These are phyloP conservation scores for Scutellaria minor DNA, from an alignment of 257 asterid species.

Conservation along the genomic window DNA sequence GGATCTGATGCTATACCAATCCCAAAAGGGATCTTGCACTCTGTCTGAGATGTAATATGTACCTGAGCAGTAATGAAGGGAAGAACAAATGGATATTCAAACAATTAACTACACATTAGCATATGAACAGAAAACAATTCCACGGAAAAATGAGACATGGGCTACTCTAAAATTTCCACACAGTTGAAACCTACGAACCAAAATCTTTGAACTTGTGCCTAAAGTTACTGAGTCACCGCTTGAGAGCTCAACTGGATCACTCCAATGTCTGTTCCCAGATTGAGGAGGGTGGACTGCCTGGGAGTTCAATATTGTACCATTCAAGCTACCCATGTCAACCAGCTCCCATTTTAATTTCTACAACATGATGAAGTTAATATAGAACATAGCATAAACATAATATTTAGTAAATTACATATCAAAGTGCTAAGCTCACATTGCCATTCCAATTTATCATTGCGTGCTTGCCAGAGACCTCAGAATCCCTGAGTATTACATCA, in stretches of 20 bases:
- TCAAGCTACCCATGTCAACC: constrained; percentile 97
- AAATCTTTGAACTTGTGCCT: constrained; percentile 77
- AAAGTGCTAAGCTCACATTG: constrained; percentile 56
- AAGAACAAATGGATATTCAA: constrained; percentile 1
- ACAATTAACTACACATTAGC: constrained; percentile 22
- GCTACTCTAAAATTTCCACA: constrained; percentile 17
- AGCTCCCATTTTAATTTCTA: constrained; percentile 96
- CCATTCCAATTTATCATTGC: constrained; percentile 87
- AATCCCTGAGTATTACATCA: constrained; percentile 75
- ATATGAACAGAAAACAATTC: constrained; percentile 10
- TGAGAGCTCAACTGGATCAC: constrained; percentile 74
- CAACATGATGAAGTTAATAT: constrained; percentile 41
- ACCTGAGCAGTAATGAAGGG: constrained; percentile 52
- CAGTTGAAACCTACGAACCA: constrained; percentile 47
- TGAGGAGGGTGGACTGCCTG: constrained; percentile 59
- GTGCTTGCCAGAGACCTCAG: constrained; percentile 98
- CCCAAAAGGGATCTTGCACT: constrained; percentile 71
- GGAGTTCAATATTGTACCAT: constrained; percentile 80
- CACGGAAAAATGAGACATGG: not conserved
- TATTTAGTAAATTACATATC: constrained; percentile 36
- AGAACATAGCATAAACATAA: constrained; percentile 42
- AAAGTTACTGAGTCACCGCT: constrained; percentile 77
- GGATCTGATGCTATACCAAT: constrained; percentile 87
- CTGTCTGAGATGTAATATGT: constrained; percentile 58
- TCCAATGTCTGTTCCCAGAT: constrained; percentile 77